Evolutionary conservation across 2,329 filamentous ascomycete genomes (phyloP), one percentile per base, ranked within the genome.

Genomic region (Penicillium sp.): DNA sequence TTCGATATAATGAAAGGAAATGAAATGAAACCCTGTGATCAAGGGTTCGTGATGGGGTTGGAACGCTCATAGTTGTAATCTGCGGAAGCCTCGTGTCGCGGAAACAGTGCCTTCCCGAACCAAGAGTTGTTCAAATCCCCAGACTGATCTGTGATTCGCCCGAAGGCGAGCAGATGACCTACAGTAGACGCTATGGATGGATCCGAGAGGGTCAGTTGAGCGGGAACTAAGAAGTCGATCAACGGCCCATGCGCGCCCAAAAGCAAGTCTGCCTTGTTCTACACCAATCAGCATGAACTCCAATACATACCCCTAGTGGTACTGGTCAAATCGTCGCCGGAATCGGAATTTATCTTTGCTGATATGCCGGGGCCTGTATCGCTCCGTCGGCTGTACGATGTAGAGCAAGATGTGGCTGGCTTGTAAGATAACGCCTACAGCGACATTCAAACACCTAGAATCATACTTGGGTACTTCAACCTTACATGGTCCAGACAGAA

Each of bases 161-260:
- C 29, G 24, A 40, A 2, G 11, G n/a, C 29, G 41, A 59, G 62
- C 65, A 62, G 66, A 64, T 68, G 64, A 67, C 65, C 57, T 45
- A 21, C 32, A 38, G 36, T 36, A 46, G 32, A 31, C 13, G 13
- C 53, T 38, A 40, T 55, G 49, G 49, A 48, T 22, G 18, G 45
- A 44, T 13, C 49, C 39, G n/a, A 50, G 31, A 56, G 36, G 59
- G 65, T 67, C 67, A 69, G 59, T 66, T 67, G 67, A 63, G 60
- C 59, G 56, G 61, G 56, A 58, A 58, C 59, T 63, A 60, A 50
- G 31, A 29, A 48, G 61, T 48, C 57, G 63, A 66, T 65, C 61
- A 58, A 64, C 57, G 65, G 66, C 36, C 67, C 66, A 65, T 68
- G 66, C 66, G 60, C 56, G 27, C 40, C 29, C 45, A 50, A 44